Percentiles rank a stretch among this genome's conserved stretches.
Evolutionary conservation across 441 rosid species (phyloP).

Genomic region (Rhodomyrtus psidioides): DNA sequence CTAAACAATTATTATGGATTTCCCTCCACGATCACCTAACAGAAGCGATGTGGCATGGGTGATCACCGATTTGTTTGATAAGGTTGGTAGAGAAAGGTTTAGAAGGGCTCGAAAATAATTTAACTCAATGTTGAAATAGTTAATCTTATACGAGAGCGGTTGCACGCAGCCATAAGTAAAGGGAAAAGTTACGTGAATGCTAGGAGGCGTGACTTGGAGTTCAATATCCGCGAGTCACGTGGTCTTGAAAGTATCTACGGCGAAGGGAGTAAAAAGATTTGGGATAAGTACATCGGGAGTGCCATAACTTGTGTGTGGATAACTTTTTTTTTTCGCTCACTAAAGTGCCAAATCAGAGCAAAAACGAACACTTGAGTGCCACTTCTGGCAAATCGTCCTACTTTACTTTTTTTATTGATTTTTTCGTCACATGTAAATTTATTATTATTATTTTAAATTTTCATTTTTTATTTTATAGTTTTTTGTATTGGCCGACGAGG

Average conservation of each 20-base stretch:
- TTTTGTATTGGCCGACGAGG: too few species aligned
- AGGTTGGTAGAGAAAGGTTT: neutral
- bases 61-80: neutral
- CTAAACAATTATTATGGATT: neutral
- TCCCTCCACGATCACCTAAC: neutral
- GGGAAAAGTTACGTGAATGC: neutral
- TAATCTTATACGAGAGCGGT: neutral
- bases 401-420: too few species aligned
- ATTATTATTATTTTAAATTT: too few species aligned
- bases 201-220: neutral
- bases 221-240: neutral
- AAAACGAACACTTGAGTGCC: too few species aligned
- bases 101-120: neutral
- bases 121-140: neutral
- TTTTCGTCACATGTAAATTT: too few species aligned
- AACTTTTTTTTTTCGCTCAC: too few species aligned
- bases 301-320: too few species aligned
- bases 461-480: too few species aligned
- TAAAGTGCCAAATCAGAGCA: too few species aligned
- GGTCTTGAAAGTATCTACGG: neutral
- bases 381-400: too few species aligned
- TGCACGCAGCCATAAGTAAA: neutral
- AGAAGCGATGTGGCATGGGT: neutral
- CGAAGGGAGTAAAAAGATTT: neutral
- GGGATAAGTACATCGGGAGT: too few species aligned